These are phyloP conservation scores for Plantago elongata DNA, from an alignment of 257 asterid species.

Conservation along the genomic window DNA sequence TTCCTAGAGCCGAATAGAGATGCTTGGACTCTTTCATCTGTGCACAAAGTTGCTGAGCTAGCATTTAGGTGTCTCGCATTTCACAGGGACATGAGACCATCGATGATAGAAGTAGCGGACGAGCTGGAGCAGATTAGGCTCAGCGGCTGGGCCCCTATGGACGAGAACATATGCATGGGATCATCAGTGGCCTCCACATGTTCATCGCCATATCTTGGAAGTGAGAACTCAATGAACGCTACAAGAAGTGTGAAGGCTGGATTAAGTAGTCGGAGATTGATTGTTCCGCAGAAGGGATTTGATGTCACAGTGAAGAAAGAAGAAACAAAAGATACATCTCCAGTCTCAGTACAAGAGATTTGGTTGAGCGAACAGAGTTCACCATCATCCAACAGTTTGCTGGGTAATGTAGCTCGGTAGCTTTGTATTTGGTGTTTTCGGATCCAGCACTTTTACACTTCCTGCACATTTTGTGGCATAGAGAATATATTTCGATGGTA, in stretches of 20 bases:
- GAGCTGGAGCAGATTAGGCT: conserved; percentile 61
- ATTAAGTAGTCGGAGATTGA: conserved; percentile 37
- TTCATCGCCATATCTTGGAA: conserved; percentile 45
- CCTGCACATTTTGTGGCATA: no score
- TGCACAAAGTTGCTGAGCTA: conserved; percentile 61
- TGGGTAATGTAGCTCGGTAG: conserved; percentile 34
- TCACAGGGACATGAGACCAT: conserved; percentile 75
- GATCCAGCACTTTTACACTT: no score
- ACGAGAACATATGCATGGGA: conserved; percentile 40
- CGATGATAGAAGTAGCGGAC: conserved; percentile 73
- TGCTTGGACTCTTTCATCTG: conserved; percentile 70
- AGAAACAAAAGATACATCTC: conserved; percentile 43
- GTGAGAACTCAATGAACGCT: conserved; percentile 41
- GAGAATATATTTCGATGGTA: not conserved
- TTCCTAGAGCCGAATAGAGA: conserved; percentile 62
- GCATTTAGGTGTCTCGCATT: conserved; percentile 74
- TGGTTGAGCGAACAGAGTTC: conserved; percentile 59
- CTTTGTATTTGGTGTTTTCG: not conserved
- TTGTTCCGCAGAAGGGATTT: conserved; percentile 26
- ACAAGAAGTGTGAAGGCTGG: conserved; percentile 32
- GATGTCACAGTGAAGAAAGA: conserved; percentile 24
- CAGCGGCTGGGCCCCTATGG: conserved; percentile 57
- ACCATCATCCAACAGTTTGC: conserved; percentile 50
- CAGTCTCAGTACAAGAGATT: conserved; percentile 58
- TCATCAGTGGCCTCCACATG: conserved; percentile 58